Percentiles rank a stretch among this genome's conserved stretches.
Conservation (phyloP, 257 asterid species). For the Lithospermum erythrorhizon region DNA sequence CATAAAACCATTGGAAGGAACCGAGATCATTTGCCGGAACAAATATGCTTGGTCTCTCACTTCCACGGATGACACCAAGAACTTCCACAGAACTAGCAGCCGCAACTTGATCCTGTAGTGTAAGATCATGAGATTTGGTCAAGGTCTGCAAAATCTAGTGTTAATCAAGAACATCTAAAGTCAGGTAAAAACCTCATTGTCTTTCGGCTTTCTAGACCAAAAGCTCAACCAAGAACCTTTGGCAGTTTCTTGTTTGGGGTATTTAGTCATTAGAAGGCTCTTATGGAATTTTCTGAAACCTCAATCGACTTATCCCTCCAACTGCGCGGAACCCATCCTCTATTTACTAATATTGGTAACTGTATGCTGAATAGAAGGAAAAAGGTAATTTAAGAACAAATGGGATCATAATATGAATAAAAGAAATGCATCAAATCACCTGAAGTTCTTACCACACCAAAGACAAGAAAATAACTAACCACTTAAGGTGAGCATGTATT, state of each 20-base stretch:
- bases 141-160: slow-evolving; percentile 8
- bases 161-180: slow-evolving; percentile 9
- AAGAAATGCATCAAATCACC: neutral
- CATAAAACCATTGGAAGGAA: slow-evolving; percentile 81
- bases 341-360: slow-evolving; percentile 69
- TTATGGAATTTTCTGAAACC: slow-evolving; percentile 22
- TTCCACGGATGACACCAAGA: slow-evolving; percentile 68
- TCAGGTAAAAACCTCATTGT: slow-evolving; percentile 28
- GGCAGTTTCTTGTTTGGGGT: slow-evolving; percentile 30
- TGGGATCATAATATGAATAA: neutral
- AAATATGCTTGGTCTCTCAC: slow-evolving; percentile 91
- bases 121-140: slow-evolving; percentile 19
- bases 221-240: slow-evolving; percentile 50
- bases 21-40: slow-evolving; percentile 88
- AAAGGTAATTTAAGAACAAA: slow-evolving; percentile 16
- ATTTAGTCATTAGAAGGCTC: slow-evolving; percentile 21
- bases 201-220: slow-evolving; percentile 41
- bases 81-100: slow-evolving; percentile 39
- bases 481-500: too few relatives aligned
- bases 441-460: neutral
- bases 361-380: slow-evolving; percentile 38
- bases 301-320: slow-evolving; percentile 72
- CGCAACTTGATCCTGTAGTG: slow-evolving; percentile 45
- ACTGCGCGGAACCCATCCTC: slow-evolving; percentile 98
- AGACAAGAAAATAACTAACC: too few relatives aligned